Percentiles rank a stretch among this genome's conserved stretches.
Conservation (phyloP, 257 asterid species). For the Handroanthus guayacan region DNA sequence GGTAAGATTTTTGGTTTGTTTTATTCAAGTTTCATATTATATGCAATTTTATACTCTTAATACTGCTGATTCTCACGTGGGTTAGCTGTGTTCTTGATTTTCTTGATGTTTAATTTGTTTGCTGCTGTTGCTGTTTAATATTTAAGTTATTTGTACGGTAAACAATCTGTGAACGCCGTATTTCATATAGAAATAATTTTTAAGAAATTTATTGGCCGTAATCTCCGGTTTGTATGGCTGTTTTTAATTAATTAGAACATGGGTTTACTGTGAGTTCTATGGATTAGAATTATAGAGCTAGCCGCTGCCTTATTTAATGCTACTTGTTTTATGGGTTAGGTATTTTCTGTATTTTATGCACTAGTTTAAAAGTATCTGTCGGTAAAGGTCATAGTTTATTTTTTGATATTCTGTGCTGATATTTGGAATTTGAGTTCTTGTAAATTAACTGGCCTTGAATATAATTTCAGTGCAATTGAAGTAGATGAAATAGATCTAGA, state of each 20-base stretch:
- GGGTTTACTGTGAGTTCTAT: not conserved
- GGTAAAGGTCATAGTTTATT: not conserved
- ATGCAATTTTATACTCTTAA: not conserved
- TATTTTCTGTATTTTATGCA: not conserved
- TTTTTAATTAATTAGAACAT: constrained; percentile 4
- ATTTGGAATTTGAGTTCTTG: not conserved
- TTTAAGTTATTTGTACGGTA: not conserved
- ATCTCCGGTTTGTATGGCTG: not conserved
- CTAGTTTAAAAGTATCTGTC: not conserved
- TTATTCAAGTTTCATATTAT: not conserved
- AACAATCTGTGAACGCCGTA: not conserved
- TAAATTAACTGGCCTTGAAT: not conserved
- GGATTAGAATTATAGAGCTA: not conserved
- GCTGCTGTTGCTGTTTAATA: constrained; percentile 4
- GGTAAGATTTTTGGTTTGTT: not conserved
- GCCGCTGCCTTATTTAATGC: not conserved
- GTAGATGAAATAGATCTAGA: not conserved
- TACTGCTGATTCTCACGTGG: not conserved
- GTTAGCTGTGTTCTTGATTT: not conserved
- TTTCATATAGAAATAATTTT: not conserved
- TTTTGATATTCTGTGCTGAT: not conserved
- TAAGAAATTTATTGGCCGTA: not conserved
- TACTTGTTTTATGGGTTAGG: not conserved
- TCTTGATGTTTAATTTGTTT: not conserved
- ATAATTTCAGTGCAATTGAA: not conserved